These are phyloP conservation scores for Leccinum olivaceopallidum DNA, from an alignment of 768 basidiomycete species.

Conservation along the genomic window DNA sequence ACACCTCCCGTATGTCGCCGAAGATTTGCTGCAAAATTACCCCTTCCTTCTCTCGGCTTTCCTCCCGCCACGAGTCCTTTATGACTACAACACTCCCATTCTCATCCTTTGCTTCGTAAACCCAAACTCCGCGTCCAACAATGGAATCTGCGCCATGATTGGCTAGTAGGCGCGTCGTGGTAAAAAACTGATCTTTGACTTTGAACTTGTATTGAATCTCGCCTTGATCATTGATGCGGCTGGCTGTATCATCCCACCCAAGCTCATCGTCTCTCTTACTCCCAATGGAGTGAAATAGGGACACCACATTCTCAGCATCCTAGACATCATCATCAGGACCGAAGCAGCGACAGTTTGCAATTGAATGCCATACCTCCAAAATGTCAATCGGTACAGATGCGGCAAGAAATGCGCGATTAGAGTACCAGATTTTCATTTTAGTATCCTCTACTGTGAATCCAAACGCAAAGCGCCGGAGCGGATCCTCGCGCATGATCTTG, in stretches of 20 bases:
- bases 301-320: too few relatives aligned
- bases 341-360: too few relatives aligned
- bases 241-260: conserved; percentile 11
- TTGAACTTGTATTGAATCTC: not conserved
- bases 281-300: too few relatives aligned
- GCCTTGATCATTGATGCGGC: not conserved
- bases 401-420: not conserved
- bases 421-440: conserved; percentile 31
- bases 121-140: not conserved
- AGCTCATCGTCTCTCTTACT: not conserved
- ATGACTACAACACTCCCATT: not conserved
- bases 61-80: conserved; percentile 15
- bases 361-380: too few relatives aligned
- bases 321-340: too few relatives aligned
- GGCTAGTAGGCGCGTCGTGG: conserved; percentile 1
- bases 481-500: not conserved
- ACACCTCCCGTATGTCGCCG: not conserved
- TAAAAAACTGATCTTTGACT: not conserved
- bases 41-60: not conserved
- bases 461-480: not conserved
- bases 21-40: not conserved
- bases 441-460: not conserved
- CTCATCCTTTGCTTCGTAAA: conserved; percentile 7
- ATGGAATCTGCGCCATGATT: conserved; percentile 3
- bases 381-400: conserved; percentile 1